phyloP scores from a whole-genome alignment of 2,329 filamentous ascomycete genomes.

The Aspergillus oerlinghausenensis region DNA sequence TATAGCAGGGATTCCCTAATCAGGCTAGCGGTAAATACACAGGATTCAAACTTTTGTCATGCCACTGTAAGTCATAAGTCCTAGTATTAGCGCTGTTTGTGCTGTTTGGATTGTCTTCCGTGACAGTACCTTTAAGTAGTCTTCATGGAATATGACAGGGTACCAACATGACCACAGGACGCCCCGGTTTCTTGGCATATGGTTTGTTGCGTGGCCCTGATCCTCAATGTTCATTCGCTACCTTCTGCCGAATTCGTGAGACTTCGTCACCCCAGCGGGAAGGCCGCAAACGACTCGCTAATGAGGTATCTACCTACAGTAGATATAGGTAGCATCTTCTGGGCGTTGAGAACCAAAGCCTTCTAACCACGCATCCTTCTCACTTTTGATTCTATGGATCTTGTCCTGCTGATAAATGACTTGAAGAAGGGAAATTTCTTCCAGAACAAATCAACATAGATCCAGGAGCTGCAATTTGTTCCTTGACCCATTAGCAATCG shows the following conservation, averaged over 20 bases:
- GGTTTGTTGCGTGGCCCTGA: slow-evolving; percentile 9
- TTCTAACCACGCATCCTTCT: background rate
- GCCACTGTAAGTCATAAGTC: too few relatives aligned
- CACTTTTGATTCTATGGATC: background rate
- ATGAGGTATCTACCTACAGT: background rate
- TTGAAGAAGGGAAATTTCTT: background rate
- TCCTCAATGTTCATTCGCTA: slow-evolving; percentile 25
- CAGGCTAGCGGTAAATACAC: too few relatives aligned
- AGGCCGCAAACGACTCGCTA: slow-evolving; percentile 6
- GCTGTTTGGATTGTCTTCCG: too few relatives aligned
- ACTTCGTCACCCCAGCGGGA: slow-evolving; percentile 28
- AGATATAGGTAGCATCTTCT: background rate
- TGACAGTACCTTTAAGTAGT: too few relatives aligned
- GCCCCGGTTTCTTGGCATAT: background rate
- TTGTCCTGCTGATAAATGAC: background rate
- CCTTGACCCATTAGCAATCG: background rate
- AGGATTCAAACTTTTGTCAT: too few relatives aligned
- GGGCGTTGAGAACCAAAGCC: background rate
- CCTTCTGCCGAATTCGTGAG: background rate
- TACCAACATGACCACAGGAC: too few relatives aligned
- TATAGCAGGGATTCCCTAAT: too few relatives aligned
- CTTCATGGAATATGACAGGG: background rate
- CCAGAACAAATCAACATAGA: background rate
- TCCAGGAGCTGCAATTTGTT: background rate
- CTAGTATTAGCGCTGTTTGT: too few relatives aligned